A percentile compares a stretch with the other conserved stretches of the same genome.
Conservation (phyloP, 208 protist genomes). For the Leishmania tropica region DNA sequence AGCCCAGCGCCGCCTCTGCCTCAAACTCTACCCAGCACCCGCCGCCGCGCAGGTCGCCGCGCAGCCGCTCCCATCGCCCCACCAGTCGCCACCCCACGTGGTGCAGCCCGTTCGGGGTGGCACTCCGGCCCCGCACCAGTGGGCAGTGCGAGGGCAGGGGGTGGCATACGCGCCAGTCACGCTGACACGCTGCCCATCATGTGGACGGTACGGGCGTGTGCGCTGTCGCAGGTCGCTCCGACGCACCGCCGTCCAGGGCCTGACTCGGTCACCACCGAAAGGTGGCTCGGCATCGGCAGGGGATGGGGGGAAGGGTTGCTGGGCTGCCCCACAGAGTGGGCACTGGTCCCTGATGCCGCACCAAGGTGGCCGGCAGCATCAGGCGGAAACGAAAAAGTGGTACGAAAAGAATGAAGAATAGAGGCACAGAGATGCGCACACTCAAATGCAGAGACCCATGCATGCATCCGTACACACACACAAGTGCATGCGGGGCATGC, state of each 20-base stretch:
- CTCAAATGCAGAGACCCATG: not conserved
- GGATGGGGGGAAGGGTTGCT: too few relatives aligned
- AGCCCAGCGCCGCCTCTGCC: not conserved
- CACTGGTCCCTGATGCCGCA: not conserved
- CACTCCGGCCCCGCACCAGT: not conserved
- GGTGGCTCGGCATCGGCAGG: not conserved
- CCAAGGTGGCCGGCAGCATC: not conserved
- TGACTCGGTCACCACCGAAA: not conserved
- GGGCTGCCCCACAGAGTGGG: not conserved
- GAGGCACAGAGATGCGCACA: not conserved
- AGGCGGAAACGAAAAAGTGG: not conserved
- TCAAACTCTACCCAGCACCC: not conserved
- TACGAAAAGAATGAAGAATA: not conserved
- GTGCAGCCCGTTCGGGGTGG: not conserved
- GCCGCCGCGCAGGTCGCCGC: not conserved
- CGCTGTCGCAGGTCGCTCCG: not conserved
- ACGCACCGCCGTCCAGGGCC: not conserved
- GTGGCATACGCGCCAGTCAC: not conserved
- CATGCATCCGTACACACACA: not conserved
- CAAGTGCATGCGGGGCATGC: not conserved
- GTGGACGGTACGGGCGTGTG: not conserved
- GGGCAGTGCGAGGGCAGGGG: not conserved
- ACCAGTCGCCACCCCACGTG: not conserved
- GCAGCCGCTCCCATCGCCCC: not conserved
- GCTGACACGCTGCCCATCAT: not conserved